These are phyloP conservation scores for Areca catechu DNA, from an alignment of 176 grass and related monocot species.

Conservation along the genomic window DNA sequence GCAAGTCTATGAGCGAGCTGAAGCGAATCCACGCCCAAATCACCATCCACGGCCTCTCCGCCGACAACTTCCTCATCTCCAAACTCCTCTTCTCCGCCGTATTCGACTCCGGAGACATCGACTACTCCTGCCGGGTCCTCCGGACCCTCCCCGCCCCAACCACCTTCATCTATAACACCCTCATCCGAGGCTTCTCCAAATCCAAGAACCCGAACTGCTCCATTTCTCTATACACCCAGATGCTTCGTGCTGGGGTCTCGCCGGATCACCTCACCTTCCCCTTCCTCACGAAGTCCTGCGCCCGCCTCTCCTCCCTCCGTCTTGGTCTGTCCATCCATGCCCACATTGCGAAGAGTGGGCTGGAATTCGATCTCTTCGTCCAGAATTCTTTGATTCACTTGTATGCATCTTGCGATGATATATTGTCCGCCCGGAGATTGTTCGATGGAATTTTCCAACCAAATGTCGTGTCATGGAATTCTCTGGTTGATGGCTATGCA, in stretches of 20 bases:
- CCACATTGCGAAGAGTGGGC: conserved; percentile 7
- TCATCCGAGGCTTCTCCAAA: conserved; percentile 18
- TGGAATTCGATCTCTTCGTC: conserved; percentile 17
- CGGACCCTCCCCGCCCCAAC: not conserved
- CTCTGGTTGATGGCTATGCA: conserved; percentile 54
- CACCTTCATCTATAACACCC: conserved; percentile 14
- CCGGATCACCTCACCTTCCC: conserved; percentile 27
- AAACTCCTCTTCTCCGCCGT: conserved; percentile 27
- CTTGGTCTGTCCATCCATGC: conserved; percentile 5
- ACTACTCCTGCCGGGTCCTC: conserved; percentile 22
- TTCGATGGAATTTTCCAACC: conserved; percentile 49
- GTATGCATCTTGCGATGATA: conserved; percentile 33
- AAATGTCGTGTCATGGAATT: conserved; percentile 55
- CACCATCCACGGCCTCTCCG: not conserved
- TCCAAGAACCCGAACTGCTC: conserved; percentile 13
- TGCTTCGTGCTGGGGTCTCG: conserved; percentile 6
- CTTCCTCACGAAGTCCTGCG: conserved; percentile 24
- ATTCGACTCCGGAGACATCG: conserved; percentile 33
- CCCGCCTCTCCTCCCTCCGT: conserved; percentile 3
- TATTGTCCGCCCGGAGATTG: conserved; percentile 27
- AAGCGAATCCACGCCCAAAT: conserved; percentile 25
- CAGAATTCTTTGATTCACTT: conserved; percentile 25
- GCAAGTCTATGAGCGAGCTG: too few relatives aligned
- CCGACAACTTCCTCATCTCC: conserved; percentile 20
- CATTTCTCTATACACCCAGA: conserved; percentile 15